Evolutionary conservation across 192 early-diverging fungal genomes (phyloP).

Genomic region (Pilaira anomala): DNA sequence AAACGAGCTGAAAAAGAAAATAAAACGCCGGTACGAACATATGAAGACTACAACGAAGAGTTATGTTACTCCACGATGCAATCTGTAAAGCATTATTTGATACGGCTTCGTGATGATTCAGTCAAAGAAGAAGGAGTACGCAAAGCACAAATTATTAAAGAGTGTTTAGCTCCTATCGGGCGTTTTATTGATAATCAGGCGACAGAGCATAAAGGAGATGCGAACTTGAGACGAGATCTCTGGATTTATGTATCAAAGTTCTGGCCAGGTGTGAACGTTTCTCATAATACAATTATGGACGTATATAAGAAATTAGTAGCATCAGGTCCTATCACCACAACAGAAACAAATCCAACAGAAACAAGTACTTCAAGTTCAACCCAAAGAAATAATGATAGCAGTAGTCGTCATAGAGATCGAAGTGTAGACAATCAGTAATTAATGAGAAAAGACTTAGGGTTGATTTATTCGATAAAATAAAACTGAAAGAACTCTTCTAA

Average conservation of each 20-base stretch:
- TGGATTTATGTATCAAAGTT: slow-evolving; percentile 72
- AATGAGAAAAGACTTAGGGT: too few relatives aligned
- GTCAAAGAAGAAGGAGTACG: slow-evolving; percentile 28
- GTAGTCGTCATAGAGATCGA: neutral
- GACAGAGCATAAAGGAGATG: slow-evolving; percentile 21
- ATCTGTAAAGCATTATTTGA: slow-evolving; percentile 60
- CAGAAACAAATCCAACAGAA: slow-evolving; percentile 4
- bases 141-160: slow-evolving; percentile 48
- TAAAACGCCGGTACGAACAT: neutral
- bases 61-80: slow-evolving; percentile 47
- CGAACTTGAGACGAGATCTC: slow-evolving; percentile 46
- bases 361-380: neutral
- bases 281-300: slow-evolving; percentile 49
- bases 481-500: too few relatives aligned
- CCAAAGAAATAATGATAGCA: neutral
- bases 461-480: too few relatives aligned
- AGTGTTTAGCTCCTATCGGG: slow-evolving; percentile 55
- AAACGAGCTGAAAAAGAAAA: neutral
- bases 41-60: neutral
- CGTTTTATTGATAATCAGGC: slow-evolving; percentile 48
- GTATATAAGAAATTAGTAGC: slow-evolving; percentile 49
- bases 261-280: slow-evolving; percentile 59
- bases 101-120: slow-evolving; percentile 48
- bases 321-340: too few relatives aligned
- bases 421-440: too few relatives aligned